phyloP scores from a whole-genome alignment of 139 green algal species.

The Chlamydomonas sp. region DNA sequence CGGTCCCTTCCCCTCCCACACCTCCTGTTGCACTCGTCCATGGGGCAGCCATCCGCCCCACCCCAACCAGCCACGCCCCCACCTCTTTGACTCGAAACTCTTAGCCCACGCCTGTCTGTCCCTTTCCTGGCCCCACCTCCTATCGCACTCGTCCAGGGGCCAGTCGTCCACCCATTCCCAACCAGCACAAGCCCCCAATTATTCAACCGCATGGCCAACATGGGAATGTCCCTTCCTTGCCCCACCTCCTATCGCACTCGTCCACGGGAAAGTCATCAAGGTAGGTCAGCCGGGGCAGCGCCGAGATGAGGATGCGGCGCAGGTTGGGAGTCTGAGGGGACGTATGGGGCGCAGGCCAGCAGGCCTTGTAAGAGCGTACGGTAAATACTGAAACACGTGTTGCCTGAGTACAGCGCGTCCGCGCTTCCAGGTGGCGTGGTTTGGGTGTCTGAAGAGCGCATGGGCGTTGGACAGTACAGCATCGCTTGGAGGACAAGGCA shows the following conservation, averaged over 20 bases:
- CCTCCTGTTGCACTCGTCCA: background rate
- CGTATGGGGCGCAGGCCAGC: background rate
- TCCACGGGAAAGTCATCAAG: constrained; percentile 23
- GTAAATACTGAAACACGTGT: too few species aligned
- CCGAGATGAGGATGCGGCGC: constrained; percentile 8
- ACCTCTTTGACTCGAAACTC: background rate
- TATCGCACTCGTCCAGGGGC: background rate
- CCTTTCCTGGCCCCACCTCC: background rate
- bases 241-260: background rate
- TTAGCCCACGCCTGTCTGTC: background rate
- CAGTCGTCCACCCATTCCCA: background rate
- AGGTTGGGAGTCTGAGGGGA: constrained; percentile 15
- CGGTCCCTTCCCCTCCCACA: background rate
- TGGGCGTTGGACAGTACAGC: too few species aligned
- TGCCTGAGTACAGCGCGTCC: background rate
- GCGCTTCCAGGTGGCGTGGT: too few species aligned
- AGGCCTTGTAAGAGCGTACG: background rate
- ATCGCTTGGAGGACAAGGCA: too few species aligned
- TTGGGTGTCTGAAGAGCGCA: too few species aligned
- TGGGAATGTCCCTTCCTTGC: background rate
- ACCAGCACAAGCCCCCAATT: background rate
- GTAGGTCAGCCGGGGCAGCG: constrained; percentile 20
- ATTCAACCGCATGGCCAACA: background rate
- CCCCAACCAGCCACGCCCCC: too few species aligned
- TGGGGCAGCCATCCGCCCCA: too few species aligned